Base-by-base conservation (phyloP, 306 rosid species). In the Pachyrhizus erosus region DNA sequence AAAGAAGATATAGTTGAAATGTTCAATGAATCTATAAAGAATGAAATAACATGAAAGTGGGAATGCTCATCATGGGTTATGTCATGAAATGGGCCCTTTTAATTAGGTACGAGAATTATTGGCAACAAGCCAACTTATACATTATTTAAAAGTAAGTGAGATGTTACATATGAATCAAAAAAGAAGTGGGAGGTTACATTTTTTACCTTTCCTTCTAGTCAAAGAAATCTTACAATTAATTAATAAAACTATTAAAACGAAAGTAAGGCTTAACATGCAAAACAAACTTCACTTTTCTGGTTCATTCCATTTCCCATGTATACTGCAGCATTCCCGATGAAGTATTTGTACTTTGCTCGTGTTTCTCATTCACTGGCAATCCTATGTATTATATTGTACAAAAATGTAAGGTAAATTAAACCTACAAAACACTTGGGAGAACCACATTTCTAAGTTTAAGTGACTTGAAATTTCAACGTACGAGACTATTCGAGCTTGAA, bases 401-500 rank as follows among this genome's bases (percentile, higher is more conserved):
- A 37, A 37, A 37, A 8, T n/a, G 10, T 7, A 37, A 37, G 42
- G 42, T 37, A 0, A 37, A 8, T 37, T 1, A 37, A 37, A 37
- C 42, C 42, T 37, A 37, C 42, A 10, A 6, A 37, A 7, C 10
- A 1, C 42, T 37, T 37, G 8, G 8, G 42, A 37, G 42, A 37
- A 6, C 37, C 42, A 37, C 42, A 37, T 37, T 37, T 37, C 42
- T 37, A 37, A 37, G 42, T 8, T 37, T 6, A 37, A 37, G 42
- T 10, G 42, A 37, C 42, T 6, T 37, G 1, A 37, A 37, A 37
- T 37, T 37, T 37, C 42, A 37, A 7, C 0, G 42, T n/a, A n/a
- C n/a, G n/a, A n/a, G n/a, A n/a, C n/a, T 68, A 4, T 52, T 51
- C 0, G 83, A 65, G 33, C 4, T 60, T 6, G 91, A 89, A 70